A percentile compares a stretch with the other conserved stretches of the same genome.
Evolutionary conservation across 176 grass and related monocot species (phyloP).

Genomic region (Hsuehochloa calcarea): DNA sequence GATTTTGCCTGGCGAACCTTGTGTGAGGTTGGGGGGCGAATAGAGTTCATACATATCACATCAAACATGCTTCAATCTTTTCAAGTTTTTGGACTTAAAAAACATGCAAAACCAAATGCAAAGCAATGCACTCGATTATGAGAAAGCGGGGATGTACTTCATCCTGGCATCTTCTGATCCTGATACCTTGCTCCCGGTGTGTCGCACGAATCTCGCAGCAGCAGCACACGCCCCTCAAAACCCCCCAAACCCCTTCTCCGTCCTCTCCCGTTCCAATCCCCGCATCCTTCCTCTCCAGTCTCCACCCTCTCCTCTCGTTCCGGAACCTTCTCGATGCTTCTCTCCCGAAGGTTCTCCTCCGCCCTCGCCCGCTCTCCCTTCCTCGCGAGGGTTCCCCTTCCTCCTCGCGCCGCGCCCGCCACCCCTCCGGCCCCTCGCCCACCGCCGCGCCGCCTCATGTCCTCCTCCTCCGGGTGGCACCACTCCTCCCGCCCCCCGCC

Average conservation of each 20-base stretch:
- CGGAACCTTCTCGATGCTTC: slow-evolving; percentile 55
- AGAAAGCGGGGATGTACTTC: too few relatives aligned
- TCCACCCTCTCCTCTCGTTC: background rate
- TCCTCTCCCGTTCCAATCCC: background rate
- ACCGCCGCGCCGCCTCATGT: slow-evolving; percentile 32
- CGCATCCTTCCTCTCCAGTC: background rate
- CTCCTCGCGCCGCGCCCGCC: slow-evolving; percentile 8
- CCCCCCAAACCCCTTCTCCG: slow-evolving; percentile 17
- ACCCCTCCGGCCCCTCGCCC: background rate
- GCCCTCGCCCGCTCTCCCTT: slow-evolving; percentile 42
- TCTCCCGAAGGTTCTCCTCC: slow-evolving; percentile 54
- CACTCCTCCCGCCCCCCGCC: slow-evolving; percentile 34
- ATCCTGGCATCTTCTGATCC: too few relatives aligned
- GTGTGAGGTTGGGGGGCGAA: background rate
- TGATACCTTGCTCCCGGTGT: background rate
- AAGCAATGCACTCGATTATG: too few relatives aligned
- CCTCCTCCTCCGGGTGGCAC: slow-evolving; percentile 29
- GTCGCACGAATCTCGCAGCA: background rate
- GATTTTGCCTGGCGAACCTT: background rate
- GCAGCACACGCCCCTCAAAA: background rate
- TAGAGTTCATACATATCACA: too few relatives aligned
- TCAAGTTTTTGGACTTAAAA: too few relatives aligned
- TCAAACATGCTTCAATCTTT: too few relatives aligned
- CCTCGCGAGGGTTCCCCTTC: slow-evolving; percentile 26
- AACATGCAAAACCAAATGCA: too few relatives aligned